These are phyloP conservation scores for Hysterangium stoloniferum DNA, from an alignment of 768 basidiomycete genomes.

Conservation along the genomic window DNA sequence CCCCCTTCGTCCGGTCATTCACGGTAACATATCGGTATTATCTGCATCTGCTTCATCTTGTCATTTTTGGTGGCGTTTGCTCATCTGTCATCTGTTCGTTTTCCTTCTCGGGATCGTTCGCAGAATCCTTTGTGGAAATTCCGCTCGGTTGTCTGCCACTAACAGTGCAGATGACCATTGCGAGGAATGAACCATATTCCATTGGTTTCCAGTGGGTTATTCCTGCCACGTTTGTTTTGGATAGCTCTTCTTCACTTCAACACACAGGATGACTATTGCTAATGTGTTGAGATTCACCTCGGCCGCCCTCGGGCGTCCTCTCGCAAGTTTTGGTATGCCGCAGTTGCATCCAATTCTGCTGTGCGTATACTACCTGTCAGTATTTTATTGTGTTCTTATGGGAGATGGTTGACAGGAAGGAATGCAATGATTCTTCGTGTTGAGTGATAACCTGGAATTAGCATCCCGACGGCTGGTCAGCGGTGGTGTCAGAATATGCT, in stretches of 20 bases:
- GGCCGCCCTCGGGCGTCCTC: constrained; percentile 65
- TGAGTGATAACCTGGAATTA: constrained; percentile 68
- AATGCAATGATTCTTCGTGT: constrained; percentile 61
- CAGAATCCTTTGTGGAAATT: constrained; percentile 65
- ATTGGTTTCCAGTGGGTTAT: constrained; percentile 75
- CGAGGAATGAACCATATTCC: constrained; percentile 69
- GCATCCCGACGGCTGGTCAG: constrained; percentile 75
- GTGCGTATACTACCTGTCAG: constrained; percentile 73
- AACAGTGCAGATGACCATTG: constrained; percentile 60
- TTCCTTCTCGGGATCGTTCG: constrained; percentile 67
- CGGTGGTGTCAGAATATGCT: constrained; percentile 79
- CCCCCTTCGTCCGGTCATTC: constrained; percentile 55
- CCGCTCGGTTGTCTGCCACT: constrained; percentile 74
- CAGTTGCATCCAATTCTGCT: constrained; percentile 67
- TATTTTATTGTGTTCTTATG: no score
- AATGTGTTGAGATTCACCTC: constrained; percentile 73
- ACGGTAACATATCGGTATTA: constrained; percentile 69
- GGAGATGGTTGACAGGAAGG: no score
- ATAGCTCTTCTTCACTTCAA: constrained; percentile 16
- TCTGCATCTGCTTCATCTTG: constrained; percentile 57
- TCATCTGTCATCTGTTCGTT: constrained; percentile 67
- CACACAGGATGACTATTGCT: constrained; percentile 64
- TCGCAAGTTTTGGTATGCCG: constrained; percentile 70
- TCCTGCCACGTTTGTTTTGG: no score
- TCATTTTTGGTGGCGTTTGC: constrained; percentile 71